Evolutionary conservation across 371 early-diverging fungal genomes (phyloP).

Genomic region (Circinella umbellata): DNA sequence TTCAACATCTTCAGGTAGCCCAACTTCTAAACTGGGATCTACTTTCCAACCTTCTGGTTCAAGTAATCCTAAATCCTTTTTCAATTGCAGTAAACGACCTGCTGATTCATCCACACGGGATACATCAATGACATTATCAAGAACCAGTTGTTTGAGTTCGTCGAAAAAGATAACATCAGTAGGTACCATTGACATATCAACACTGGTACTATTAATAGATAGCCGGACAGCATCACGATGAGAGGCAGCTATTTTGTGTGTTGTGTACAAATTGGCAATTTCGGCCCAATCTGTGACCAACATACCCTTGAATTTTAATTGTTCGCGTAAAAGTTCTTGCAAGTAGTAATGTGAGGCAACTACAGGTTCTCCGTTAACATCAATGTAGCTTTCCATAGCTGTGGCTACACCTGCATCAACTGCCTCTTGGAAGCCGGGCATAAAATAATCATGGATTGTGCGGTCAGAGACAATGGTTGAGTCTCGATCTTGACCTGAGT

Average conservation of each 20-base stretch:
- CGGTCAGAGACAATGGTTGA: conserved; percentile 62
- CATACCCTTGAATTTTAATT: conserved; percentile 64
- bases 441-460: conserved; percentile 64
- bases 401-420: conserved; percentile 70
- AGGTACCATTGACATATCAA: conserved; percentile 75
- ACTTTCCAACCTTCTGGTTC: conserved; percentile 47
- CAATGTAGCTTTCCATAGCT: conserved; percentile 72
- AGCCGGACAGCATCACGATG: conserved; percentile 53
- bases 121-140: conserved; percentile 34
- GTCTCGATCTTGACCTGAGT: conserved; percentile 67
- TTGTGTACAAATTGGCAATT: conserved; percentile 58
- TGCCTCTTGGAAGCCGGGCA: conserved; percentile 68
- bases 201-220: conserved; percentile 54
- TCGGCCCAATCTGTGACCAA: conserved; percentile 74
- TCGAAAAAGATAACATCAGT: conserved; percentile 53
- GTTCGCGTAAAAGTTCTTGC: conserved; percentile 57
- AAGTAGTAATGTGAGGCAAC: conserved; percentile 61
- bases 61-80: conserved; percentile 68
- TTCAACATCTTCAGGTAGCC: conserved; percentile 46
- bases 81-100: conserved; percentile 55
- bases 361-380: conserved; percentile 70
- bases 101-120: conserved; percentile 57
- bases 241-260: conserved; percentile 52
- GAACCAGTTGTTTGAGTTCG: conserved; percentile 41
- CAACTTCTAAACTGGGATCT: conserved; percentile 24